Base-by-base conservation (phyloP, 2,329 filamentous ascomycete genomes). In the Alternaria gansuensis region DNA sequence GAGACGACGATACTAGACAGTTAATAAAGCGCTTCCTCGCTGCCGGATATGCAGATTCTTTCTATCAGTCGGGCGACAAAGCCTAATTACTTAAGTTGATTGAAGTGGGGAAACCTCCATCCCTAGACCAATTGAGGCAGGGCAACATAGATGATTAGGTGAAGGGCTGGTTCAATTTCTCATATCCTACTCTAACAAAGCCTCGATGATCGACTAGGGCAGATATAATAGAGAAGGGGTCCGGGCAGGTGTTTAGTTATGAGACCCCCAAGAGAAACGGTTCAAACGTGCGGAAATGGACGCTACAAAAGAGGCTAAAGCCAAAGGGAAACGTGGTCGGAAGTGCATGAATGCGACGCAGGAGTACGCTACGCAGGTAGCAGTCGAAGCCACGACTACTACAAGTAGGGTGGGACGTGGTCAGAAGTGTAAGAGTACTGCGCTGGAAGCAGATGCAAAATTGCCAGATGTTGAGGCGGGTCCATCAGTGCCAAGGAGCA, bases 201-300 rank as follows among this genome's bases (percentile, higher is more conserved):
- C 46, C 45, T 39, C 62, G 64, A 52, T 57, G 63, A 54, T 64
- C 60, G 28, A 69, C 69, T 28, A 69, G 60, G 54, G 63, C 69
- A 44, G 24, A 51, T 26, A 52, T 74, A 43, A 53, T 72, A 55
- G 69, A 63, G 17, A 67, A 55, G 49, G 68, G 29, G 29, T 7
- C 59, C 23, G 67, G 29, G 5, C 5, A 59, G 51, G 63, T 73
- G 14, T 69, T 72, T 56, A 61, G 61, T 51, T 73, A 65, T 57
- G 55, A 68, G 45, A 72, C 29, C 62, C 72, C 14, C 33, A 58
- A 41, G 60, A 63, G 46, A 63, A 59, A 65, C 44, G 65, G 44
- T 54, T 45, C 33, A 66, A 69, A 50, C 67, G 67, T 60, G 65
- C 59, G 50, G 55, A 57, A 29, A 64, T 61, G 63, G 61, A 66